Conservation (phyloP, 2,329 filamentous ascomycete genomes). For the Penicillium sp. region DNA sequence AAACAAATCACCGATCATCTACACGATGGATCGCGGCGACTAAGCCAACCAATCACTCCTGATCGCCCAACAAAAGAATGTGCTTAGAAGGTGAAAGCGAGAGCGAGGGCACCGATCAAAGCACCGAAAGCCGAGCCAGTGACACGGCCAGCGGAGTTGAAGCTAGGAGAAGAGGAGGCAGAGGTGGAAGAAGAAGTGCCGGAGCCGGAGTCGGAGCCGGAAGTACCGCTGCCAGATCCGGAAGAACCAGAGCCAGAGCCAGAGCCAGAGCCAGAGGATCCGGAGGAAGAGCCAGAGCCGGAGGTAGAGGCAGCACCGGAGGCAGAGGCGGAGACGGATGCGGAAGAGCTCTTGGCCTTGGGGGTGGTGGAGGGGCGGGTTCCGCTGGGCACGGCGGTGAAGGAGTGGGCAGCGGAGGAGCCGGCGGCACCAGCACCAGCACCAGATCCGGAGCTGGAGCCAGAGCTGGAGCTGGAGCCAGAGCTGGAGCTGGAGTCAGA, state of each 20-base stretch:
- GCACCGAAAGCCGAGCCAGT: slow-evolving; percentile 21
- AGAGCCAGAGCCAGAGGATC: slow-evolving; percentile 6
- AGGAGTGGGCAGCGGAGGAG: slow-evolving; percentile 7
- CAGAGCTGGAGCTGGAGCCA: slow-evolving; percentile 13
- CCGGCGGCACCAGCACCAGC: slow-evolving; percentile 4
- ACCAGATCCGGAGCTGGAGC: slow-evolving; percentile 19
- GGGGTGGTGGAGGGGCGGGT: slow-evolving; percentile 10
- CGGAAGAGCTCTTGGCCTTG: slow-evolving; percentile 12
- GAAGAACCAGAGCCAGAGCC: slow-evolving; percentile 7
- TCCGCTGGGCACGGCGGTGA: neutral
- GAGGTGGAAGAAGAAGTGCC: slow-evolving; percentile 14
- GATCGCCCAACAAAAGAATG: slow-evolving; percentile 6
- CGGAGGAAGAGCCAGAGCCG: slow-evolving; percentile 10
- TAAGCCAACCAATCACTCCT: slow-evolving; percentile 17
- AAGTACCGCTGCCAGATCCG: slow-evolving; percentile 2
- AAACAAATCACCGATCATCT: slow-evolving; percentile 4
- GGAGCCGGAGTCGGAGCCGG: slow-evolving; percentile 11
- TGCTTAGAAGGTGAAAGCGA: slow-evolving; percentile 25
- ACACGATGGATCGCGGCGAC: slow-evolving; percentile 2
- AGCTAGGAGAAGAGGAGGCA: slow-evolving; percentile 14
- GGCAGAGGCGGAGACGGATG: slow-evolving; percentile 3
- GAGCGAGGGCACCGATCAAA: slow-evolving; percentile 18
- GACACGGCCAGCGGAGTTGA: slow-evolving; percentile 15
- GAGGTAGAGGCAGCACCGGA: slow-evolving; percentile 5
- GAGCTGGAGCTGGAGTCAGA: slow-evolving; percentile 12